Percentiles rank a stretch among this genome's conserved stretches.
Conservation (phyloP, 1,139 yeast genomes). For the Saccharomycopsis hybrid region DNA sequence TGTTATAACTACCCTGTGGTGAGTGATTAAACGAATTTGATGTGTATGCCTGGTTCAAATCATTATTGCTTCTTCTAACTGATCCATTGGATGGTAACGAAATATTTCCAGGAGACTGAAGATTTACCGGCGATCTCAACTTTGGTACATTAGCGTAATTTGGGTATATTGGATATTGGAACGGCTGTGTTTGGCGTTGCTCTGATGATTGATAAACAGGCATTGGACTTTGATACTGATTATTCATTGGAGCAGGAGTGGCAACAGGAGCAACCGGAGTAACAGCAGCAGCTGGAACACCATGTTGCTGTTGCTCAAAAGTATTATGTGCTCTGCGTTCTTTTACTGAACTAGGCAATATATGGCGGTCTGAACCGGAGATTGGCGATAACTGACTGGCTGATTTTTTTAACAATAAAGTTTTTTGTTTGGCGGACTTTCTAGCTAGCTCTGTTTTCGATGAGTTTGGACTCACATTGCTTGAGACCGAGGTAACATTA, state of each 20-base stretch:
- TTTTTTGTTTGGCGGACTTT: slow-evolving; percentile 9
- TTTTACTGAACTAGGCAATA: not conserved
- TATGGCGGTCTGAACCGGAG: slow-evolving; percentile 10
- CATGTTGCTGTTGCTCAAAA: no score
- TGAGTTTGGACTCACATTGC: not conserved
- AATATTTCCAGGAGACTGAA: not conserved
- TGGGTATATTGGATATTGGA: not conserved
- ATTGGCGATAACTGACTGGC: slow-evolving; percentile 9
- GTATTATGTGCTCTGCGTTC: not conserved
- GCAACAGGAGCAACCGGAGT: not conserved
- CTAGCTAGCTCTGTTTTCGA: not conserved
- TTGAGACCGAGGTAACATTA: not conserved
- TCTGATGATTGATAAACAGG: not conserved
- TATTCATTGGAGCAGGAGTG: not conserved
- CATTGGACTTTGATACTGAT: not conserved
- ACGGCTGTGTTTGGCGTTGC: not conserved
- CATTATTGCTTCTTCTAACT: not conserved
- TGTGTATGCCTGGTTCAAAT: no score
- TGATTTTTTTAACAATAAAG: slow-evolving; percentile 11
- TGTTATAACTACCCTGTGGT: not conserved
- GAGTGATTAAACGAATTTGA: not conserved
- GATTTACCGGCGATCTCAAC: not conserved
- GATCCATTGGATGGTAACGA: not conserved
- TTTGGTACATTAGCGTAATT: not conserved
- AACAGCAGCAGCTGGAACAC: no score